Percentiles rank a stretch among this genome's conserved stretches.
phyloP scores from a whole-genome alignment of 2,329 filamentous ascomycete species.

The Berkeleyomyces basicola region DNA sequence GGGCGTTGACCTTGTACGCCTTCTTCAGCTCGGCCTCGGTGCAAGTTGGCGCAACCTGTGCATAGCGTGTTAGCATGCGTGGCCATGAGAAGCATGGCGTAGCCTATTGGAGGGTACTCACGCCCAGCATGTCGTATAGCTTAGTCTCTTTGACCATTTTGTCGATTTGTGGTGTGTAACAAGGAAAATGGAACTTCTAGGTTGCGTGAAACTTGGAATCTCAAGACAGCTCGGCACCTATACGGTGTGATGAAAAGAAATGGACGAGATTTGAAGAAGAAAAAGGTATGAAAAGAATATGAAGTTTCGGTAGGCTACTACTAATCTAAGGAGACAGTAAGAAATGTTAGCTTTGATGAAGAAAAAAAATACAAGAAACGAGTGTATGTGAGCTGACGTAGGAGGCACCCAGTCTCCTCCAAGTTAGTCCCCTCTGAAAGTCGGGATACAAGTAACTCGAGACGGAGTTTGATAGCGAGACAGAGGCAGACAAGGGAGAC shows the following conservation, averaged over 20 bases:
- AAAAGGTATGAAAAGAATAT: no score
- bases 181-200: not conserved
- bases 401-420: no score
- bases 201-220: not conserved
- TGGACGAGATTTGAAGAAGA: no score
- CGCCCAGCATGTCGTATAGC: constrained; percentile 62
- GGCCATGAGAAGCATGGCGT: not conserved
- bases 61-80: not conserved
- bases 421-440: no score
- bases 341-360: no score
- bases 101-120: constrained; percentile 27
- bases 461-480: no score
- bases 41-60: constrained; percentile 60
- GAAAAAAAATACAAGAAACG: no score
- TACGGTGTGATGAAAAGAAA: no score
- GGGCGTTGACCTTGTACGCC: constrained; percentile 66
- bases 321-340: no score
- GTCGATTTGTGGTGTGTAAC: not conserved
- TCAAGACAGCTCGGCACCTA: not conserved
- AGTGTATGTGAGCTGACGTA: no score
- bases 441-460: no score
- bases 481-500: not conserved
- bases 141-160: constrained; percentile 64
- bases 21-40: constrained; percentile 82
- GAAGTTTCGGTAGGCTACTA: no score